Percentiles rank a stretch among this genome's conserved stretches.
phyloP scores from a whole-genome alignment of 805 yeast genomes.

The Starmera pachycereana region DNA sequence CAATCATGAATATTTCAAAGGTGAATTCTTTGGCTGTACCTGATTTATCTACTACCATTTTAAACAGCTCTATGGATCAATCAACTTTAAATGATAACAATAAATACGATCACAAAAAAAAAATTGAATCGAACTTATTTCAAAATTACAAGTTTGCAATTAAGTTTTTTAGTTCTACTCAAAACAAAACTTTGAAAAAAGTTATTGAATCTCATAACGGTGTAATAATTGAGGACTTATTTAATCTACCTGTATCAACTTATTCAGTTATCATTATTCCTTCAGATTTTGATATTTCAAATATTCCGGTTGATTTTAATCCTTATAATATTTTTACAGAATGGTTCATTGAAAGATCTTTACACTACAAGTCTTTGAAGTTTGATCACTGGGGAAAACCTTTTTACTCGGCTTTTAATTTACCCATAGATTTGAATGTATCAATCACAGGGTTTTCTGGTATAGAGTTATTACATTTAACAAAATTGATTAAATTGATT shows the following conservation, averaged over 20 bases:
- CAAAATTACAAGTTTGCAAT: constrained; percentile 30
- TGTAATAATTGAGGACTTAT: constrained; percentile 5
- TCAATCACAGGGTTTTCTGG: constrained; percentile 72
- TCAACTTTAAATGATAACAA: too few species aligned
- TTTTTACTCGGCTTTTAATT: constrained; percentile 14
- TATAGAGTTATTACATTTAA: constrained; percentile 60
- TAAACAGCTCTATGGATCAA: too few species aligned
- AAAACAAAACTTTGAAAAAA: constrained; percentile 26
- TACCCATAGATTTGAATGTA: constrained; percentile 13
- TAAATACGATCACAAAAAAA: background rate
- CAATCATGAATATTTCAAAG: constrained; percentile 18
- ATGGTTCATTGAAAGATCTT: constrained; percentile 70
- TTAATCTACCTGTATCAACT: background rate
- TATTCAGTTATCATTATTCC: constrained; percentile 10
- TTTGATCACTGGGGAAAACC: constrained; percentile 61
- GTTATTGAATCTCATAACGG: constrained; percentile 41
- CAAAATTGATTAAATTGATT: constrained; percentile 45
- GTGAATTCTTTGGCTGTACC: too few species aligned
- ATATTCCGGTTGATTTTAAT: constrained; percentile 7
- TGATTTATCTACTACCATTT: too few species aligned
- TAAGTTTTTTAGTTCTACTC: constrained; percentile 29
- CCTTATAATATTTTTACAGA: constrained; percentile 46
- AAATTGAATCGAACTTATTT: constrained; percentile 24
- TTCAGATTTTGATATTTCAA: constrained; percentile 2
- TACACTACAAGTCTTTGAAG: constrained; percentile 40